These are phyloP conservation scores for Globisporangium solare DNA, from an alignment of 352 stramenopile genomes.

Conservation along the genomic window DNA sequence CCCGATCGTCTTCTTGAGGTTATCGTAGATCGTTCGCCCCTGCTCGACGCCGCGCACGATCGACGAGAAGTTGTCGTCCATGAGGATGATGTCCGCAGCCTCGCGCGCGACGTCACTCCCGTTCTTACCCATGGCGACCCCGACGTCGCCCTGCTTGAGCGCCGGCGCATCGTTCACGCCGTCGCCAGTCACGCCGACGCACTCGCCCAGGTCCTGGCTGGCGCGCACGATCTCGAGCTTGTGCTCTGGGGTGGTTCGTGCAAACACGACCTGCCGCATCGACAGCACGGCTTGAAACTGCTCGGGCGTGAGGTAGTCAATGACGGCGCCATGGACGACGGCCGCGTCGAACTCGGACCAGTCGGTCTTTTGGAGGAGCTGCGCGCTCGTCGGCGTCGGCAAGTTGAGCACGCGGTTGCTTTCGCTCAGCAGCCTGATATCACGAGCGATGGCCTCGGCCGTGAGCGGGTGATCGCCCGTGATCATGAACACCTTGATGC, in stretches of 20 bases:
- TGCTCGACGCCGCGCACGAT: slow-evolving; percentile 83
- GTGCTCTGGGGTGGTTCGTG: slow-evolving; percentile 88
- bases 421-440: slow-evolving; percentile 79
- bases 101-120: slow-evolving; percentile 93
- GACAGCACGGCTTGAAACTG: slow-evolving; percentile 27
- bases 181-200: slow-evolving; percentile 77
- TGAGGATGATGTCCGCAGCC: slow-evolving; percentile 92
- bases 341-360: slow-evolving; percentile 40
- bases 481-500: slow-evolving; percentile 91
- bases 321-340: slow-evolving; percentile 48
- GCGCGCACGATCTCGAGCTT: no score
- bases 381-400: slow-evolving; percentile 10
- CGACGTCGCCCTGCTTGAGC: slow-evolving; percentile 89
- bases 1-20: slow-evolving; percentile 90
- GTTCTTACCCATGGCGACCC: slow-evolving; percentile 95
- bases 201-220: slow-evolving; percentile 29
- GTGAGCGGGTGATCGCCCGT: slow-evolving; percentile 89
- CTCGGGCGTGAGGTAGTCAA: slow-evolving; percentile 28
- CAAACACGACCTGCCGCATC: slow-evolving; percentile 89
- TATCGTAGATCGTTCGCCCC: no score
- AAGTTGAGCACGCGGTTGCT: slow-evolving; percentile 32
- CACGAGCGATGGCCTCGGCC: slow-evolving; percentile 72
- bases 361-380: slow-evolving; percentile 16
- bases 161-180: slow-evolving; percentile 63
- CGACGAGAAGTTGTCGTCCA: slow-evolving; percentile 95